Base-by-base conservation (phyloP, 768 basidiomycete genomes). In the Amanita exitialis region DNA sequence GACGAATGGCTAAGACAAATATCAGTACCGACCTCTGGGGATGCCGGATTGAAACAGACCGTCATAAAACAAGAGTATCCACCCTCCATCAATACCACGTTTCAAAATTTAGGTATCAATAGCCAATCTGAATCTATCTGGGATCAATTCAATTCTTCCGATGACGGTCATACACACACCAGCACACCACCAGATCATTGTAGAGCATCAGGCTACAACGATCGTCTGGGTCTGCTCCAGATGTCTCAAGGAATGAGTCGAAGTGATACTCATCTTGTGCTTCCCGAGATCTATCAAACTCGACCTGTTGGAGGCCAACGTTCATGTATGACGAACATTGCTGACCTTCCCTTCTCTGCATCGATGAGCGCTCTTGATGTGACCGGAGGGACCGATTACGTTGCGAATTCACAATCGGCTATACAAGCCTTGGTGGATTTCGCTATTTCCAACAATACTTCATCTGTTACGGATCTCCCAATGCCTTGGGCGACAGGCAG, bases 1-100 rank as follows among this genome's bases (percentile, higher is more conserved):
- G 82, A 82, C 58, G 80, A 83, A 51, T 84, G 82, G 82, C 68
- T 83, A 49, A 73, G 74, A 48, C 76, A 80, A 56, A 66, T 80
- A 57, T 69, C 70, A 47, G 59, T 58, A 34, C 42, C 49, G 1
- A 43, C 27, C 8, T 28, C 42, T 16, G 41, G 44, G 6, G 21
- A 30, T 27, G 7, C 30, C 20, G 23, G 30, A 21, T 25, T 51
- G 16, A 27, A 41, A 27, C 35, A 27, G 25, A 32, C 16, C 9
- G 15, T 51, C n/a, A 13, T 30, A 16, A 42, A 27, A 36, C 50
- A 44, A 27, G 50, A 44, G 34, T 32, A 44, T 36, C 28, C 15
- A 7, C 27, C 8, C 15, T 37, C 23, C 20, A 27, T 25, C 28
- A 43, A 51, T 43, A 16, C 6, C 10, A 23, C 39, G 12, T 39